Conservation (phyloP, 176 grass and related monocot genomes). For the Cymbopogon citratus region DNA sequence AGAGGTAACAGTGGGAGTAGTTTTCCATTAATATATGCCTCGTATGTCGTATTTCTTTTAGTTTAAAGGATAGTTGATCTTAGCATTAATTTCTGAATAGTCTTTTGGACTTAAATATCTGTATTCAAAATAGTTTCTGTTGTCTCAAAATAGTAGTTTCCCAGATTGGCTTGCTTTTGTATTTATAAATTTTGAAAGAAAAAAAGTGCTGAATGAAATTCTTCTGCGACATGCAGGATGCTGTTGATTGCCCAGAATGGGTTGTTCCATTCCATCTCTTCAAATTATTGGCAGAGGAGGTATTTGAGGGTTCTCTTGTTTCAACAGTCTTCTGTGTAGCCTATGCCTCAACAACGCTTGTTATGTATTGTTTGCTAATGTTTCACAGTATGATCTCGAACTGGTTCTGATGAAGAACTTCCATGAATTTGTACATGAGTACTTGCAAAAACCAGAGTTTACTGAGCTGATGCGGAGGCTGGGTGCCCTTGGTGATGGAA, state of each 20-base stretch:
- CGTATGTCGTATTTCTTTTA: not conserved
- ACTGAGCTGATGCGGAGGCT: constrained; percentile 87
- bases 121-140: not conserved
- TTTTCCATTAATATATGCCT: constrained; percentile 4
- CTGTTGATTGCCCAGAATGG: constrained; percentile 99
- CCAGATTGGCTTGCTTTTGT: not conserved
- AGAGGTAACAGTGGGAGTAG: constrained; percentile 48
- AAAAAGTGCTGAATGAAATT: not conserved
- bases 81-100: not conserved
- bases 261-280: constrained; percentile 95
- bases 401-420: constrained; percentile 88
- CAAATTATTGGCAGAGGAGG: constrained; percentile 92
- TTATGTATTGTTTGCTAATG: constrained; percentile 11
- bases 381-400: constrained; percentile 71
- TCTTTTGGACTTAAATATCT: constrained; percentile 10
- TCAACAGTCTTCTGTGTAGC: not conserved
- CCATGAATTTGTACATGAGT: constrained; percentile 89
- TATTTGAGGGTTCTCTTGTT: constrained; percentile 24
- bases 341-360: constrained; percentile 3
- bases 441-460: constrained; percentile 79
- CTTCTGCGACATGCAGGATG: constrained; percentile 50
- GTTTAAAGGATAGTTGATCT: not conserved
- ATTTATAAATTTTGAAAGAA: not conserved
- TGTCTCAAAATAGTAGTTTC: not conserved
- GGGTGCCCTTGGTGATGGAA: constrained; percentile 86